phyloP scores from a whole-genome alignment of 805 yeast genomes.

The Candida saitoana region DNA sequence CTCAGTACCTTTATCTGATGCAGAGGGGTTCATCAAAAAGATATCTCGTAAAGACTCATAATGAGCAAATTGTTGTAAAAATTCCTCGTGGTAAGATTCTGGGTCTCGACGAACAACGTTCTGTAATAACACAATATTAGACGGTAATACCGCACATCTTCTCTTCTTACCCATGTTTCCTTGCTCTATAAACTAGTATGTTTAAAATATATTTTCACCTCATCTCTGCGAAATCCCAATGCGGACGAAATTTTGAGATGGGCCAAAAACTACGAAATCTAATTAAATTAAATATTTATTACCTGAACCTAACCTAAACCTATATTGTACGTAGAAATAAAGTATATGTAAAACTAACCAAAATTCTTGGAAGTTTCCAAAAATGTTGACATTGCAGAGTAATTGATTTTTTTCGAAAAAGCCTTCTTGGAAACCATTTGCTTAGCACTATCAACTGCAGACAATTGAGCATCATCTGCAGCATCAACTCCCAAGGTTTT shows the following conservation, averaged over 20 bases:
- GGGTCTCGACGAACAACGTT: slow-evolving; percentile 94
- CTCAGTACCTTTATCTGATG: slow-evolving; percentile 52
- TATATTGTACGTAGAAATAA: background rate
- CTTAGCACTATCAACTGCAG: slow-evolving; percentile 79
- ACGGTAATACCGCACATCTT: slow-evolving; percentile 91
- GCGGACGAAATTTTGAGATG: background rate
- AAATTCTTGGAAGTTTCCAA: slow-evolving; percentile 16
- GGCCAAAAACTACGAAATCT: background rate
- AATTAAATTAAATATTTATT: background rate
- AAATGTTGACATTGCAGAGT: slow-evolving; percentile 66
- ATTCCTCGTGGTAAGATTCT: slow-evolving; percentile 89
- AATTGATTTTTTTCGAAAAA: slow-evolving; percentile 86
- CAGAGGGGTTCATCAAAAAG: slow-evolving; percentile 64
- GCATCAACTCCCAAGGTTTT: slow-evolving; percentile 42
- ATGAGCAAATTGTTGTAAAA: slow-evolving; percentile 86
- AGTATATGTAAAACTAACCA: slow-evolving; percentile 5
- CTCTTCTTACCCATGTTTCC: slow-evolving; percentile 71
- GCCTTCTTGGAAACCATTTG: slow-evolving; percentile 71
- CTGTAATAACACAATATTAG: slow-evolving; percentile 85
- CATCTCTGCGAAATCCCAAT: slow-evolving; percentile 5
- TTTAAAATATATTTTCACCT: slow-evolving; percentile 7
- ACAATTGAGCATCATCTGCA: slow-evolving; percentile 32
- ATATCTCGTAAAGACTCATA: slow-evolving; percentile 89
- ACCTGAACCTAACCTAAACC: slow-evolving; percentile 24
- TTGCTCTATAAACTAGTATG: background rate